Evolutionary conservation across 2,329 filamentous ascomycete genomes (phyloP), one percentile per base, ranked within the genome.

Genomic region (Verticillium isaacii): DNA sequence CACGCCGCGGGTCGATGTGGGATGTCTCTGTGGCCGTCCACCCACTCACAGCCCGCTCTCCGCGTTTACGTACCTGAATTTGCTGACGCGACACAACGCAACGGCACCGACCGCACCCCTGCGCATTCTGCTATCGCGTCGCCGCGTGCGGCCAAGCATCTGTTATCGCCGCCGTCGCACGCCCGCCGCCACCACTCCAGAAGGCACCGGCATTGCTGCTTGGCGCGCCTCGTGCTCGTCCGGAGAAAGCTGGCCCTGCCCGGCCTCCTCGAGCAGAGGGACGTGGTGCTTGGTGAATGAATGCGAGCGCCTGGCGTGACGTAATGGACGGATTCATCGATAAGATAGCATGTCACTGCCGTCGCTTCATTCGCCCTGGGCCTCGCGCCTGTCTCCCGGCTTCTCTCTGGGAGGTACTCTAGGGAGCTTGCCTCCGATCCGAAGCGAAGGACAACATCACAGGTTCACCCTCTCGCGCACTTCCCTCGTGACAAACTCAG

Each of bases 41-140:
- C 50, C 60, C 63, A 63, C 57, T 63, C 39, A 65, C 59, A 58
- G 56, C 19, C 36, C 60, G 19, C 56, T 39, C 37, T 25, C 5
- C 12, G n/a, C 32, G 61, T 64, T 75, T 75, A 75, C 74, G 72
- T 74, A 75, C 71, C 73, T 68, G 66, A 70, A 75, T 73, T 74
- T 74, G 71, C 64, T 73, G 70, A 70, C n/a, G 7, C n/a, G 34
- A 36, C 34, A 36, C 14, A 29, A 6, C 29, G 29, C 29, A 29
- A 29, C 29, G 29, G 29, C 29, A 29, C 29, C 29, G 29, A 29
- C 29, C 29, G 5, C 29, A 29, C 29, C 29, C 29, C 29, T 29
- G 29, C 29, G 29, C 3, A 29, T 29, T 29, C 29, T 29, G 29
- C 45, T 50, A 50, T 50, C 45, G 45, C 19, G n/a, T 29, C 39